Evolutionary conservation across 2,329 filamentous ascomycete genomes (phyloP).

Genomic region (Sphaerostilbella broomeana): DNA sequence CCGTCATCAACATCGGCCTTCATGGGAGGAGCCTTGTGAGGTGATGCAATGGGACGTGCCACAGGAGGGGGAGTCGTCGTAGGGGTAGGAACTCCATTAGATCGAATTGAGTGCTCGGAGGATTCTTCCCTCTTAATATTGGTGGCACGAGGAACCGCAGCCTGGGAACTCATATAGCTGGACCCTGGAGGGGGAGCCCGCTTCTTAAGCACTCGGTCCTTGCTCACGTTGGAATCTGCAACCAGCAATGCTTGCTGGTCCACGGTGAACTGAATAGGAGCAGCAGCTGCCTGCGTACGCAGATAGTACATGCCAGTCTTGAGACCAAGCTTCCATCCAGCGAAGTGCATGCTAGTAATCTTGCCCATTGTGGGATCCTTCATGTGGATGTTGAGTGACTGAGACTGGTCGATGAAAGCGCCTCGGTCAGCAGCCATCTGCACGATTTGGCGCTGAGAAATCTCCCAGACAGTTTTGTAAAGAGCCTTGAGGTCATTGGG

Average conservation of each 20-base stretch:
- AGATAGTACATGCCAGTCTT: constrained; percentile 99
- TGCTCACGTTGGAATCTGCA: constrained; percentile 70
- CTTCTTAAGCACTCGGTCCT: constrained; percentile 61
- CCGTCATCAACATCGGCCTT: constrained; percentile 72
- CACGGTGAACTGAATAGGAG: constrained; percentile 97
- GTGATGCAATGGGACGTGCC: constrained; percentile 44
- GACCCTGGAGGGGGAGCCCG: constrained; percentile 51
- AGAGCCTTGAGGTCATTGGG: constrained; percentile 91
- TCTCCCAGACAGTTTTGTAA: constrained; percentile 99
- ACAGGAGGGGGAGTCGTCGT: constrained; percentile 57
- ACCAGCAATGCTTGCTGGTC: constrained; percentile 93
- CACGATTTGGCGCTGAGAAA: constrained; percentile 88
- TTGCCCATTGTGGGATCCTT: constrained; percentile 99
- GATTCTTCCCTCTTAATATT: constrained; percentile 50
- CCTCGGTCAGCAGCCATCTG: constrained; percentile 98
- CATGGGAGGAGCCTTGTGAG: constrained; percentile 60
- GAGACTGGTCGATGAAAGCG: constrained; percentile 97
- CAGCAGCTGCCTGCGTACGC: constrained; percentile 91
- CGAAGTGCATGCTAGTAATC: constrained; percentile 99
- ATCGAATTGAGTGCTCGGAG: constrained; percentile 29
- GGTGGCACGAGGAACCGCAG: constrained; percentile 61
- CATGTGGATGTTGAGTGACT: constrained; percentile 99
- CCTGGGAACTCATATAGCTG: constrained; percentile 50
- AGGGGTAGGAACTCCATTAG: constrained; percentile 63
- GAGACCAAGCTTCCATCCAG: constrained; percentile 96